These are phyloP conservation scores for Carex myosuroides DNA, from an alignment of 176 grass and related monocot genomes.

Conservation along the genomic window DNA sequence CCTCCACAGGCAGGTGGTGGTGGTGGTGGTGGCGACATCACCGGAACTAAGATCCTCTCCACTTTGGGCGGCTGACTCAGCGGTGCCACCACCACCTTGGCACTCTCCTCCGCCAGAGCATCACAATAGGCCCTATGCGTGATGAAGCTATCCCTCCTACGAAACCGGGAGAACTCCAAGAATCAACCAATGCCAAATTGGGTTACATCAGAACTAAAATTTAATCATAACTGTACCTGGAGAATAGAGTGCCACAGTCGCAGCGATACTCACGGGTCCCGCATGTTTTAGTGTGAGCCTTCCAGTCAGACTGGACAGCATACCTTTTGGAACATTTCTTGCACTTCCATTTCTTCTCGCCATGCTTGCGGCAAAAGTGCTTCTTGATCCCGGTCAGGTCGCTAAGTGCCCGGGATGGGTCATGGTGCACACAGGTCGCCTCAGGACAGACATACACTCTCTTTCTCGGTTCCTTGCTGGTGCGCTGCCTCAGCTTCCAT, in stretches of 20 bases:
- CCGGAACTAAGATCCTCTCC: conserved; percentile 15
- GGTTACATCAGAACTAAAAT: too few relatives aligned
- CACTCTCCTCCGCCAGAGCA: conserved; percentile 85
- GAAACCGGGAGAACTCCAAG: too few relatives aligned
- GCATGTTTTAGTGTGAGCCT: conserved; percentile 81
- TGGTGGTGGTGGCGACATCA: not conserved
- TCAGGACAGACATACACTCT: conserved; percentile 89
- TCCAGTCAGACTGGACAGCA: conserved; percentile 94
- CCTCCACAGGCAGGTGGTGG: not conserved
- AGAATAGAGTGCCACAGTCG: conserved; percentile 90
- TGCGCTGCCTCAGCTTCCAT: conserved; percentile 95
- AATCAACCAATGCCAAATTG: too few relatives aligned
- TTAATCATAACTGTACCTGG: not conserved
- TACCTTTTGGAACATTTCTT: conserved; percentile 93
- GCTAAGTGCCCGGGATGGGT: conserved; percentile 54
- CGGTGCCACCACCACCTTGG: conserved; percentile 34
- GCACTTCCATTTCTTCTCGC: conserved; percentile 98
- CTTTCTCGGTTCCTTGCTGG: conserved; percentile 67
- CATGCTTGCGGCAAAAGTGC: conserved; percentile 94
- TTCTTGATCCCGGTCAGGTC: conserved; percentile 94
- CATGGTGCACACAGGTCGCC: conserved; percentile 77
- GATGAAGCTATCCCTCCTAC: conserved; percentile 94
- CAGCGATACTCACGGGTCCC: conserved; percentile 87
- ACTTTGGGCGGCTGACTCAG: not conserved
- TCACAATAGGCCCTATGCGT: conserved; percentile 96